phyloP scores from a whole-genome alignment of 306 rosid species.

The Vigna reflexopilosa region DNA sequence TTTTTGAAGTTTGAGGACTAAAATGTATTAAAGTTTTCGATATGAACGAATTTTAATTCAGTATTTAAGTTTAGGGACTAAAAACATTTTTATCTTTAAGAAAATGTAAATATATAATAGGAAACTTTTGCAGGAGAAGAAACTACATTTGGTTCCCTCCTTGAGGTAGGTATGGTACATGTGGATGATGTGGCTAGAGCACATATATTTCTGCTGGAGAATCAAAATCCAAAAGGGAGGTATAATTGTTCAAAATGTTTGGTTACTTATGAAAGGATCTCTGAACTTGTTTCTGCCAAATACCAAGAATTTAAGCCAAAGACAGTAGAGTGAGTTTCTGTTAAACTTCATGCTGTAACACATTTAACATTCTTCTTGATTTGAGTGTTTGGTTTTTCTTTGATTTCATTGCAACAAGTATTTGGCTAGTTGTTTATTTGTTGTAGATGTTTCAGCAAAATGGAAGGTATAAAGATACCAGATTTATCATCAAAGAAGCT shows the following conservation, averaged over 20 bases:
- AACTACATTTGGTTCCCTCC: background rate
- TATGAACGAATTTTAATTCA: rapidly evolving
- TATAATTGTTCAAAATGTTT: conserved; percentile 24
- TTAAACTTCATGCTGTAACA: background rate
- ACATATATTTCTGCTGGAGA: conserved; percentile 35
- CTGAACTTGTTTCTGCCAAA: conserved; percentile 14
- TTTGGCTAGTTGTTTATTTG: background rate
- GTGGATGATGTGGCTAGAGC: conserved; percentile 34
- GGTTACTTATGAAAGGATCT: background rate
- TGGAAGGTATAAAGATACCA: background rate
- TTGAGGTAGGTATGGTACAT: conserved; percentile 26
- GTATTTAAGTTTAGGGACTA: too few relatives aligned
- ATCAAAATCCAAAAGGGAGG: conserved; percentile 30
- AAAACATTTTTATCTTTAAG: too few relatives aligned
- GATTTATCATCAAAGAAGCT: conserved; percentile 28
- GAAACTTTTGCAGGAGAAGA: background rate
- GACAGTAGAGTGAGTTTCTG: background rate
- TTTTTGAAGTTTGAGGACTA: too few relatives aligned
- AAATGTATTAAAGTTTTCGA: too few relatives aligned
- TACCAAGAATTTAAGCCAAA: background rate
- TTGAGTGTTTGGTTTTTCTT: background rate
- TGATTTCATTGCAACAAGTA: background rate
- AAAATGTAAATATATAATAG: too few relatives aligned
- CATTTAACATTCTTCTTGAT: background rate
- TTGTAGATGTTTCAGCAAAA: background rate